These are phyloP conservation scores for Atalantia buxifolia DNA, from an alignment of 345 rosid species.

Conservation along the genomic window DNA sequence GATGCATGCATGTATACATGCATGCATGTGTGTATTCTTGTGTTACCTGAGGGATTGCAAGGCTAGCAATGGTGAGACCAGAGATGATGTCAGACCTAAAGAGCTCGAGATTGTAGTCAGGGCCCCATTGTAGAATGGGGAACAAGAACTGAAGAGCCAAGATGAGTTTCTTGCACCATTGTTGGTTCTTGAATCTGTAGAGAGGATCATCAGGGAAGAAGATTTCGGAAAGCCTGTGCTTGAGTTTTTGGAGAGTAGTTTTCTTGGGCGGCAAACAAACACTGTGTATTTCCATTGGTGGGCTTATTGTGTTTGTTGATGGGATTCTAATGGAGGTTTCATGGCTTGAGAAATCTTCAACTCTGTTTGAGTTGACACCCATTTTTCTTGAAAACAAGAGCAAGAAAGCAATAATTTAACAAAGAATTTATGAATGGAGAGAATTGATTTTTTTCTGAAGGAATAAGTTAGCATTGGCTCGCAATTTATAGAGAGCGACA, in stretches of 20 bases:
- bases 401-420: not conserved
- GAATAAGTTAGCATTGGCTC: not conserved
- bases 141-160: constrained; percentile 67
- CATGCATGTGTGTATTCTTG: not conserved
- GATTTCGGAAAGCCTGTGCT: constrained; percentile 53
- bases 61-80: constrained; percentile 99
- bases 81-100: constrained; percentile 85
- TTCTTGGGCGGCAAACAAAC: constrained; percentile 74
- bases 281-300: constrained; percentile 49
- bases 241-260: constrained; percentile 64
- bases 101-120: constrained; percentile 55
- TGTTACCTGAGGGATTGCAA: constrained; percentile 97
- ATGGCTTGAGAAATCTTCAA: constrained; percentile 41
- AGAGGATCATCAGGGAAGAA: constrained; percentile 99
- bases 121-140: constrained; percentile 82
- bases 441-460: constrained; percentile 11
- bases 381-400: constrained; percentile 11
- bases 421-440: not conserved
- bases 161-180: constrained; percentile 47
- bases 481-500: constrained; percentile 30
- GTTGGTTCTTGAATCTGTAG: constrained; percentile 71
- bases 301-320: not conserved
- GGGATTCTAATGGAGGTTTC: constrained; percentile 21
- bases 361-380: constrained; percentile 47
- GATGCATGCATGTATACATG: not conserved